Base-by-base conservation (phyloP, 2,329 filamentous ascomycete species). In the Venturia aucupariae region DNA sequence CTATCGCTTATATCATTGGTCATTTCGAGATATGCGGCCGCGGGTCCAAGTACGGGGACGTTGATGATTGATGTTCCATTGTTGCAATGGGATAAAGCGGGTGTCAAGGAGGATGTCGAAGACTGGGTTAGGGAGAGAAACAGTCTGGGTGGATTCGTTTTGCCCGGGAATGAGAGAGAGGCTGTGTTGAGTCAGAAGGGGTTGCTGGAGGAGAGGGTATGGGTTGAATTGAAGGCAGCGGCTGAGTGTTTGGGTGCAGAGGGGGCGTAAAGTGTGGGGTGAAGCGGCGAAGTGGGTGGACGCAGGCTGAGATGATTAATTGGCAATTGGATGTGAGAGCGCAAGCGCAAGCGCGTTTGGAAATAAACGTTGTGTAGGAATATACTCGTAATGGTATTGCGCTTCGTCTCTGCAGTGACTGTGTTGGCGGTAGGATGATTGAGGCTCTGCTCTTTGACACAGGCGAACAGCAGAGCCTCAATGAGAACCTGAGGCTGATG, bases 31-130 rank as follows among this genome's bases (percentile, higher is more conserved):
- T 84, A 90, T 70, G 82, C 82, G 72, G 71, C 85, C 11, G 79
- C 81, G 11, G 90, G 89, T 61, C 82, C 82, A n/a, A 84, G 87
- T 27, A 78, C 79, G 2, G 84, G 82, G 0, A 77, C 86, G 15
- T 79, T 84, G 63, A 75, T 80, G 6, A 76, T 76, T 17, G 87
- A 91, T 30, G 86, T 97, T 1, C 84, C 87, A 17, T 80, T 84
- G 10, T 80, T 97, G 7, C 81, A 85, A 62, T 96, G 90, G 87
- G 90, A 97, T 71, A 81, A 84, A 15, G 80, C 82, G 0, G 80
- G 81, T 1, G 82, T 95, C 59, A 82, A 88, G 68, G 92, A 96
- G 72, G 91, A 94, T 70, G 84, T 95, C 5, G 90, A 96, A 68
- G 90, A 89, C 68, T 90, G 90, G 82, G 77, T 97, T 42, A 82